phyloP scores from a whole-genome alignment of 31 red algal genomes.

The Bonnemaisonia californica region DNA sequence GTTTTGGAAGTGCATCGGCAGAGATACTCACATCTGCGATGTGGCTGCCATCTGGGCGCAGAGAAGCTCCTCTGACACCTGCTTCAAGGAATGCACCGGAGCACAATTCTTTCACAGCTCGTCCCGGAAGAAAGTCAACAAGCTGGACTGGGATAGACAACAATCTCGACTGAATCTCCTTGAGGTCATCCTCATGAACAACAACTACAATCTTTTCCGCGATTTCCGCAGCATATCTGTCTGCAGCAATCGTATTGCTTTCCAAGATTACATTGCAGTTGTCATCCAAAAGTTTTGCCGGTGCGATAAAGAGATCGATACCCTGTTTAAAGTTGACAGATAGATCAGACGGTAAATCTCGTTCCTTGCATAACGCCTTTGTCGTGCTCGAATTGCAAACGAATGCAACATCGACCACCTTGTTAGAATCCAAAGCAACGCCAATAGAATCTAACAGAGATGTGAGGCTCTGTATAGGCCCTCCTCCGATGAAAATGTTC shows the following conservation, averaged over 20 bases:
- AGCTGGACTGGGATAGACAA: constrained; percentile 47
- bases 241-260: constrained; percentile 24
- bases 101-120: constrained; percentile 29
- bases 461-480: constrained; percentile 10
- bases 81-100: constrained; percentile 15
- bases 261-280: constrained; percentile 49
- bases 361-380: constrained; percentile 14
- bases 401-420: constrained; percentile 61
- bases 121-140: constrained; percentile 27
- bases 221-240: constrained; percentile 45
- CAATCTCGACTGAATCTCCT: not conserved
- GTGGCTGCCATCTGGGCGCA: constrained; percentile 12
- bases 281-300: constrained; percentile 31
- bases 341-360: constrained; percentile 49
- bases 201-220: constrained; percentile 52
- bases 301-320: constrained; percentile 63
- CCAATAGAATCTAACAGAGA: constrained; percentile 39
- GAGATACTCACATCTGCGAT: constrained; percentile 48
- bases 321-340: constrained; percentile 51
- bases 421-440: constrained; percentile 15
- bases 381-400: constrained; percentile 19
- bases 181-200: constrained; percentile 44
- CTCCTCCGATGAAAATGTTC: constrained; percentile 67
- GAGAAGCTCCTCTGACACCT: constrained; percentile 40
- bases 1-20: not conserved